These are phyloP conservation scores for Xanthoconium stramineum DNA, from an alignment of 768 basidiomycete species.

Conservation along the genomic window DNA sequence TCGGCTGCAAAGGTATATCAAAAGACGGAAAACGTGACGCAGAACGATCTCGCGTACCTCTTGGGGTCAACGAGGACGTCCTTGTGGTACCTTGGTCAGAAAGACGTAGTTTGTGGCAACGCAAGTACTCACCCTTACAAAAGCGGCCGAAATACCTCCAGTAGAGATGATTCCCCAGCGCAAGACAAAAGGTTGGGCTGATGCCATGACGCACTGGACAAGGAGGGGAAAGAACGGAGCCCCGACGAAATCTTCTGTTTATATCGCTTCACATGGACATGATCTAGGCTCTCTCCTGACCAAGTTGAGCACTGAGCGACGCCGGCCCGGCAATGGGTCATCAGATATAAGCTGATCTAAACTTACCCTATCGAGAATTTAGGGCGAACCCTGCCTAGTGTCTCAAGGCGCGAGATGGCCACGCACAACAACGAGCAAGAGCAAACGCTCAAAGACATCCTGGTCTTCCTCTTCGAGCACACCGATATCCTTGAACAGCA, in stretches of 20 bases:
- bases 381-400: background rate
- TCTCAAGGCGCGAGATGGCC: constrained; percentile 1
- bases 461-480: constrained; percentile 60
- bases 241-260: background rate
- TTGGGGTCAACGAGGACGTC: constrained; percentile 74
- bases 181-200: constrained; percentile 41
- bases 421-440: constrained; percentile 5
- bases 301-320: too few species aligned
- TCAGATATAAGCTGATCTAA: constrained; percentile 12
- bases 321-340: background rate
- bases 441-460: constrained; percentile 28
- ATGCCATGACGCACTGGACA: constrained; percentile 12
- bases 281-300: too few species aligned
- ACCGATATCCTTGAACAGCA: constrained; percentile 52
- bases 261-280: background rate
- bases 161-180: constrained; percentile 91
- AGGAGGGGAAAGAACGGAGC: background rate
- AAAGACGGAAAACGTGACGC: background rate
- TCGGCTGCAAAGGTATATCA: constrained; percentile 43
- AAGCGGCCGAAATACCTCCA: constrained; percentile 63
- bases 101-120: background rate
- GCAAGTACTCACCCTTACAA: constrained; percentile 56
- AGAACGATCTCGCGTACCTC: constrained; percentile 44
- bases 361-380: too few species aligned
- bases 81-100: constrained; percentile 35